Percentiles rank a stretch among this genome's conserved stretches.
Evolutionary conservation across 2,329 filamentous ascomycete species (phyloP).

Genomic region (Fusarium chaquense): DNA sequence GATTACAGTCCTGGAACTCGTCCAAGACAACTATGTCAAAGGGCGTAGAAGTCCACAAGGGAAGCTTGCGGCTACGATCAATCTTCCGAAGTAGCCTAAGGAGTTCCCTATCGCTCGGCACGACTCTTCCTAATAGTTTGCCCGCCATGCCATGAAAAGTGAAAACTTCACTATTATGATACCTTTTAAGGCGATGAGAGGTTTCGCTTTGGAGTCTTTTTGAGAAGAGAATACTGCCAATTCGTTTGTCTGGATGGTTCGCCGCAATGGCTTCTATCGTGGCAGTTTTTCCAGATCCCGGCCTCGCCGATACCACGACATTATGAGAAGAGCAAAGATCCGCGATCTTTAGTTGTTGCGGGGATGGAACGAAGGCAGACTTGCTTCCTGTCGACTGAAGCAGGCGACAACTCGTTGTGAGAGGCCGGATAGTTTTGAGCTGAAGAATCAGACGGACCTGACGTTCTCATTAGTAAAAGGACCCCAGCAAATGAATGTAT

Average conservation of each 20-base stretch:
- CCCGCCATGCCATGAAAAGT: conserved; percentile 48
- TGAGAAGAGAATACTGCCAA: conserved; percentile 47
- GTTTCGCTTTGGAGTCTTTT: conserved; percentile 48
- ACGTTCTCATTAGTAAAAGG: neutral
- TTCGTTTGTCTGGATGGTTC: conserved; percentile 36
- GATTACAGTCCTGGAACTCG: conserved; percentile 51
- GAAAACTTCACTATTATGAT: conserved; percentile 36
- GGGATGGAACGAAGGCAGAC: conserved; percentile 37
- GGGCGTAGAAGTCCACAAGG: conserved; percentile 38
- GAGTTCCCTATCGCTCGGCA: conserved; percentile 39
- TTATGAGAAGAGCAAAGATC: conserved; percentile 43
- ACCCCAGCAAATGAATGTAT: neutral
- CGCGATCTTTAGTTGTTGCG: conserved; percentile 45
- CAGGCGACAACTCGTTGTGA: neutral
- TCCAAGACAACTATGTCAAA: conserved; percentile 51
- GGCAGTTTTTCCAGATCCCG: conserved; percentile 51
- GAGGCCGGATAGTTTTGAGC: neutral
- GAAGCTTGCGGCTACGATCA: conserved; percentile 13
- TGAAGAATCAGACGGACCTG: neutral
- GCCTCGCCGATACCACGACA: conserved; percentile 50
- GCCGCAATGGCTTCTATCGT: conserved; percentile 49
- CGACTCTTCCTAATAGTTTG: conserved; percentile 27
- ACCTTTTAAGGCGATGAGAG: conserved; percentile 34
- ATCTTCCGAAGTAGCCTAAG: conserved; percentile 15
- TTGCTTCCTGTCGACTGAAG: neutral